Conservation (phyloP, 75 land plant species). For the Pseudotsuga menziesii region DNA sequence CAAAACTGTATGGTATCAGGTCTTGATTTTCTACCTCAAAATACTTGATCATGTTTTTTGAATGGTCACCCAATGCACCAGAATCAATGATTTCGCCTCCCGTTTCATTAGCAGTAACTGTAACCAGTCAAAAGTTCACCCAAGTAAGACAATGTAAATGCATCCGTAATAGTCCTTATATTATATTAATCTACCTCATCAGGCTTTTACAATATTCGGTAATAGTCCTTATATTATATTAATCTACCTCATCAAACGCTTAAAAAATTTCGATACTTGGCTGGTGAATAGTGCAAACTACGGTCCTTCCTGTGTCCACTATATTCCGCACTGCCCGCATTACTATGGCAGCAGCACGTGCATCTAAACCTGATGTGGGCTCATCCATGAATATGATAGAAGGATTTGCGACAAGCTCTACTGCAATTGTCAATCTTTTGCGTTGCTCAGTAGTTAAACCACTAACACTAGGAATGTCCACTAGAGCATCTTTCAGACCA, state of each 20-base stretch:
- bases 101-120: constrained; percentile 74
- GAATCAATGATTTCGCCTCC: constrained; percentile 60
- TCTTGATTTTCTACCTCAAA: constrained; percentile 36
- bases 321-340: constrained; percentile 29
- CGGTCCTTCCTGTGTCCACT: constrained; percentile 35
- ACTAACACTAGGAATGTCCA: constrained; percentile 25
- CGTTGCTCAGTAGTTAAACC: constrained; percentile 35
- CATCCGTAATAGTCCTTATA: neutral
- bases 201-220: constrained; percentile 6
- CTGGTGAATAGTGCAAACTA: constrained; percentile 31
- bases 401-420: constrained; percentile 34
- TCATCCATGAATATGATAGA: constrained; percentile 42
- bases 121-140: constrained; percentile 3
- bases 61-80: constrained; percentile 53
- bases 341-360: constrained; percentile 28
- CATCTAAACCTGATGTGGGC: constrained; percentile 34
- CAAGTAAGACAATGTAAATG: neutral
- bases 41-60: constrained; percentile 49
- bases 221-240: neutral
- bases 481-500: constrained; percentile 20
- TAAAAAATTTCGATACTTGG: constrained; percentile 39
- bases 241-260: constrained; percentile 37
- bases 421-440: constrained; percentile 33
- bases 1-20: neutral
- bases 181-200: too few species aligned